Conservation (phyloP, 2,329 filamentous ascomycete species). For the Cladophialophora immunda region DNA sequence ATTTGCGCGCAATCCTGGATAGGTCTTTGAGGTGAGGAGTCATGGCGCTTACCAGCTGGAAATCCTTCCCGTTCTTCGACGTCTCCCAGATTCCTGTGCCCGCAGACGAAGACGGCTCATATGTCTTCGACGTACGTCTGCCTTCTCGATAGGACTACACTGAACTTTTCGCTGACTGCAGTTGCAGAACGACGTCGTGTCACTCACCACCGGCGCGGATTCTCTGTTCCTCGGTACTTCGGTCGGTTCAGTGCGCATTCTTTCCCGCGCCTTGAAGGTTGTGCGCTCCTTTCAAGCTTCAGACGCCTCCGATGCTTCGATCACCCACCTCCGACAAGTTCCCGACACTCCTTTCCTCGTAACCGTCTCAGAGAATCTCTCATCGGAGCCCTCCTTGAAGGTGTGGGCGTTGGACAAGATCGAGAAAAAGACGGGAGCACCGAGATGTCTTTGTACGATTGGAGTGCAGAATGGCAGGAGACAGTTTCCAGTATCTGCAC, state of each 20-base stretch:
- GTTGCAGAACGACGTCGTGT: slow-evolving; percentile 73
- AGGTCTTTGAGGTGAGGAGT: slow-evolving; percentile 19
- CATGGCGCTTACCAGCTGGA: slow-evolving; percentile 73
- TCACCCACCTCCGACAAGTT: slow-evolving; percentile 92
- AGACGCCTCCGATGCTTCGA: slow-evolving; percentile 69
- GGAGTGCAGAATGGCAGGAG: slow-evolving; percentile 88
- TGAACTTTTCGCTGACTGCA: slow-evolving; percentile 20
- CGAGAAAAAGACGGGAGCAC: slow-evolving; percentile 91
- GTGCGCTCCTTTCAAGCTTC: slow-evolving; percentile 87
- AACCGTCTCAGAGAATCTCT: slow-evolving; percentile 82
- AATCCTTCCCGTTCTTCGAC: slow-evolving; percentile 99
- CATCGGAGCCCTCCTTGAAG: slow-evolving; percentile 86
- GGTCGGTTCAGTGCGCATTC: slow-evolving; percentile 85
- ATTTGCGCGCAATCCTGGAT: not conserved
- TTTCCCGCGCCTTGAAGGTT: slow-evolving; percentile 87
- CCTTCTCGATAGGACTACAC: slow-evolving; percentile 23
- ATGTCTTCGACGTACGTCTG: slow-evolving; percentile 76
- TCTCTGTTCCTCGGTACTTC: slow-evolving; percentile 88
- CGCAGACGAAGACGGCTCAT: slow-evolving; percentile 77
- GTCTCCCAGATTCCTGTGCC: slow-evolving; percentile 82
- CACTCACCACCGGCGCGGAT: slow-evolving; percentile 84
- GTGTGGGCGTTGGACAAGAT: slow-evolving; percentile 97
- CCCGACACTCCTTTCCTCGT: slow-evolving; percentile 86
- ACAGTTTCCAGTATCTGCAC: slow-evolving; percentile 93
- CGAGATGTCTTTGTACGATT: slow-evolving; percentile 86